These are phyloP conservation scores for Yamadazyma tumulicola DNA, from an alignment of 805 yeast species.

Conservation along the genomic window DNA sequence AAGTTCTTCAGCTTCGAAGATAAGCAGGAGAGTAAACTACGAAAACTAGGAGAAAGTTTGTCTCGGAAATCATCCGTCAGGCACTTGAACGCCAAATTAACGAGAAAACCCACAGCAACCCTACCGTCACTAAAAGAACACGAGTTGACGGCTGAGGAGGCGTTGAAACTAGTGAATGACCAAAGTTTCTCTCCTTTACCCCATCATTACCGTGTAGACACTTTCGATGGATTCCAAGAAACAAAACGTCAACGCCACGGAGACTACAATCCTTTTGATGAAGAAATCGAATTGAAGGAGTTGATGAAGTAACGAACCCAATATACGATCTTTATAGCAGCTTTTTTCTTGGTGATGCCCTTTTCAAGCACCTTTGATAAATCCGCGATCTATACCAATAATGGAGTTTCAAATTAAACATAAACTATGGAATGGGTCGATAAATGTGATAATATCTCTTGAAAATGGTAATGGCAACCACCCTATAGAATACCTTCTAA, in stretches of 20 bases:
- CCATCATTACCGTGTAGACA: constrained; percentile 14
- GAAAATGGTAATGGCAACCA: not conserved
- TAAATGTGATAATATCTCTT: constrained; percentile 31
- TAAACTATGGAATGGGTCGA: constrained; percentile 52
- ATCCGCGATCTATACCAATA: not conserved
- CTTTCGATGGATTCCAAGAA: constrained; percentile 12
- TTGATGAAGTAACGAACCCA: constrained; percentile 6
- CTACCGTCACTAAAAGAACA: constrained; percentile 3
- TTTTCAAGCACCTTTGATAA: not conserved
- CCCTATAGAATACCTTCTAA: constrained; percentile 4
- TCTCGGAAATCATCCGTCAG: constrained; percentile 33
- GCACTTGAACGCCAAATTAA: constrained; percentile 14
- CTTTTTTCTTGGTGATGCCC: constrained; percentile 1
- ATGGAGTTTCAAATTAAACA: constrained; percentile 22
- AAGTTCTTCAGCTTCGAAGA: constrained; percentile 16
- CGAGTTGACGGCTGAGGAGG: constrained; percentile 6
- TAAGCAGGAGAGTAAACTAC: constrained; percentile 24
- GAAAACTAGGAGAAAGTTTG: constrained; percentile 34
- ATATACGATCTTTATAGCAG: too few relatives aligned
- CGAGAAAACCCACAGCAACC: constrained; percentile 6
- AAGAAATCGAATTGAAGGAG: constrained; percentile 5
- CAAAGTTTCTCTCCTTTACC: constrained; percentile 12
- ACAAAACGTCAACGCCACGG: not conserved
- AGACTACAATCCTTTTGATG: not conserved
- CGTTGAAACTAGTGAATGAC: constrained; percentile 4